Evolutionary conservation across 306 rosid species (phyloP).

Genomic region (Senna tora): DNA sequence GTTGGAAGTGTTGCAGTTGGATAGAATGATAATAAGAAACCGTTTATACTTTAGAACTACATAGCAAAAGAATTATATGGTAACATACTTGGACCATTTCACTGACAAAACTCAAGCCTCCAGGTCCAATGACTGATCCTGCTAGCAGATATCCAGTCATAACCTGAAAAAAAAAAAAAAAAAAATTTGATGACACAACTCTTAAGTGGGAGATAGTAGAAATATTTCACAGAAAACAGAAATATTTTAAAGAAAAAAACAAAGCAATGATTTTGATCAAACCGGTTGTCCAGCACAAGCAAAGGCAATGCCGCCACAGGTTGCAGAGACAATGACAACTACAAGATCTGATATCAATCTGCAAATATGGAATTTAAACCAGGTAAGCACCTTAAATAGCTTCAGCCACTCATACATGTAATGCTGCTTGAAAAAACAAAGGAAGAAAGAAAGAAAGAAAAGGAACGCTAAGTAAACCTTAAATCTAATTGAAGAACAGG

Average conservation of each 20-base stretch:
- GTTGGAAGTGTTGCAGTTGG: conserved; percentile 7
- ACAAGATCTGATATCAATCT: conserved; percentile 96
- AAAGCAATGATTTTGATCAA: conserved; percentile 45
- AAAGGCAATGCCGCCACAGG: conserved; percentile 98
- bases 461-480: conserved; percentile 55
- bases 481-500: conserved; percentile 90
- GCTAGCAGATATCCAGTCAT: conserved; percentile 92
- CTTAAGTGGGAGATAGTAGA: conserved; percentile 19
- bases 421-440: conserved; percentile 8
- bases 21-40: conserved; percentile 9
- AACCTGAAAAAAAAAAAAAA: conserved; percentile 61
- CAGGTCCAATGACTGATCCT: conserved; percentile 92
- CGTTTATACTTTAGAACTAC: background rate
- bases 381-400: conserved; percentile 38
- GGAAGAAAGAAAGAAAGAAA: conserved; percentile 18
- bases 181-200: conserved; percentile 23
- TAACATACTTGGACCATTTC: conserved; percentile 97
- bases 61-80: conserved; percentile 34
- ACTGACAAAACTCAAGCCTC: conserved; percentile 90
- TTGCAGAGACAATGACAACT: conserved; percentile 94
- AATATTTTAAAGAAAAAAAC: conserved; percentile 18
- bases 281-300: conserved; percentile 99
- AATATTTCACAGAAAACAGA: conserved; percentile 23
- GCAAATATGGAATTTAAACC: conserved; percentile 45
- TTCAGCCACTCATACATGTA: conserved; percentile 36